Base-by-base conservation (phyloP, 768 basidiomycete species). In the Collybia sp. region DNA sequence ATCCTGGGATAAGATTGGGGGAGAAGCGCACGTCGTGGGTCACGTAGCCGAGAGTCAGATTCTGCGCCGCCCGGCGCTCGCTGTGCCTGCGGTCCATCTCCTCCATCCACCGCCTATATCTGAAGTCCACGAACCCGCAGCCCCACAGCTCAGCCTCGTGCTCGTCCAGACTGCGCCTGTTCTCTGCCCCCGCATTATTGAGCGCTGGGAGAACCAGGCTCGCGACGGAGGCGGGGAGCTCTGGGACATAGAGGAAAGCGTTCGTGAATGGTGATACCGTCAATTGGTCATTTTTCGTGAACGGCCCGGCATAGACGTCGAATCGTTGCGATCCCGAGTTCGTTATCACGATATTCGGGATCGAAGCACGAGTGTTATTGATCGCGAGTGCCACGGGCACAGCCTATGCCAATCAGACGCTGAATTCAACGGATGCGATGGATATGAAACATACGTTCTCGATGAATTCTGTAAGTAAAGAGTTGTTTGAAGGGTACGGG, bases 231-330 rank as follows among this genome's bases (percentile, higher is more conserved):
- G n/a, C n/a, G n/a, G n/a, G n/a, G n/a, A n/a, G n/a, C n/a, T n/a
- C n/a, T n/a, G n/a, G n/a, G n/a, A n/a, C n/a, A n/a, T n/a, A n/a
- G n/a, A n/a, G n/a, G n/a, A n/a, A n/a, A n/a, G n/a, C n/a, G n/a
- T n/a, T n/a, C n/a, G 66, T 60, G 58, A 86, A 93, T 0, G 90
- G 87, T 6, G 78, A 81, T 1, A 78, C 76, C 0, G 86, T 86
- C 38, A 91, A 73, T 53, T 89, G 83, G 60, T 93, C 88, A 59
- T 91, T 87, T 60, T 80, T 80, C 25, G 83, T 85, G 66, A 93
- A 92, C 2, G 79, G 55, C 1, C 89, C 89, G 1, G 71, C 53
- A 56, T n/a, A n/a, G n/a, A n/a, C n/a, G n/a, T n/a, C n/a, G n/a
- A n/a, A n/a, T n/a, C n/a, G n/a, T n/a, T n/a, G n/a, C n/a, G n/a